Conservation (phyloP, 2,329 filamentous ascomycete species). For the Penicillium sp. region DNA sequence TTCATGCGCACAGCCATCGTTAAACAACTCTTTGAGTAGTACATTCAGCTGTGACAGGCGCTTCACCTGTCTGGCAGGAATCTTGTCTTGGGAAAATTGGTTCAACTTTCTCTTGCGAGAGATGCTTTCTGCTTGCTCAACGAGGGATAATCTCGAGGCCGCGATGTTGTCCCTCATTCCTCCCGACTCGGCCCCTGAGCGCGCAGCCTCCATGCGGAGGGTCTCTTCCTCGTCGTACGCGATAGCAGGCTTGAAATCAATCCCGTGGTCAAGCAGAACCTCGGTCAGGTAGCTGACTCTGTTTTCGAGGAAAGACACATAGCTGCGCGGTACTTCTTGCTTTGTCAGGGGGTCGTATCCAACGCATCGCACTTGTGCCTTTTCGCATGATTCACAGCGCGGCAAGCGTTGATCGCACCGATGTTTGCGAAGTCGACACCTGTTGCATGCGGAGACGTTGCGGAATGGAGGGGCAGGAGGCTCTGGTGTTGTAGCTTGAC, state of each 20-base stretch:
- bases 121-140: neutral
- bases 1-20: neutral
- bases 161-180: neutral
- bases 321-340: constrained; percentile 78
- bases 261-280: constrained; percentile 64
- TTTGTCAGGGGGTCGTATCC: constrained; percentile 93
- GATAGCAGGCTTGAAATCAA: constrained; percentile 66
- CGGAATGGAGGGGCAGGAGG: constrained; percentile 52
- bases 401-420: constrained; percentile 83
- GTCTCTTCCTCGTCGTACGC: constrained; percentile 56
- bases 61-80: constrained; percentile 2
- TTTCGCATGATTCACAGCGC: constrained; percentile 80
- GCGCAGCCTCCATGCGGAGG: neutral
- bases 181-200: neutral
- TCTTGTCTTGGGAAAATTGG: neutral
- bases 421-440: constrained; percentile 81
- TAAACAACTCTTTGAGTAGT: constrained; percentile 4
- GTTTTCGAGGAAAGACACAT: constrained; percentile 83
- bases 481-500: neutral
- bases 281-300: constrained; percentile 74
- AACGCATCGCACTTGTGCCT: constrained; percentile 79
- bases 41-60: constrained; percentile 7
- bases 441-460: constrained; percentile 83
- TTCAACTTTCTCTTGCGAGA: constrained; percentile 3
- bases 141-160: neutral